Evolutionary conservation across 2,329 filamentous ascomycete species (phyloP), one percentile per base, ranked within the genome.

Genomic region (Alternaria gaisen): DNA sequence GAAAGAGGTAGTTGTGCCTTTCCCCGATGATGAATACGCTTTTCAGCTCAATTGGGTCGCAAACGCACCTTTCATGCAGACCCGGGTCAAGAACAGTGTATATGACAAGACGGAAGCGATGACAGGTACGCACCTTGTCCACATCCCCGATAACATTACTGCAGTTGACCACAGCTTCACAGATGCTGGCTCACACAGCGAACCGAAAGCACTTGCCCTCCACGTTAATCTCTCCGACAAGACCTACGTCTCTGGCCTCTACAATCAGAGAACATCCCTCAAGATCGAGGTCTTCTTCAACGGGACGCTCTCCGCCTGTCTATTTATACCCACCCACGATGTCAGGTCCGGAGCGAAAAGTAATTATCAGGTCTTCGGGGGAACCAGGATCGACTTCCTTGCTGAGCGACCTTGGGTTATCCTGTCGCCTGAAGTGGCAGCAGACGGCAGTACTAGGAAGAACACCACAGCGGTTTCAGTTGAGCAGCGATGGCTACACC

Each of bases 241-340:
- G 52, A 66, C 77, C 1, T 79, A 78, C 47, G 22, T 70, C 3
- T 65, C 58, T n/a, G 64, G 68, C 20, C 64, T 73, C 12, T 47
- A 56, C 36, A 61, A 53, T 11, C 65, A 56, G 24, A 66, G 65
- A n/a, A 72, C 73, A 20, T 76, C 81, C 34, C 59, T 84, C 52
- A 83, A 82, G 66, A 76, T 83, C 43, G 82, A 84, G n/a, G 77
- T 84, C 4, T 80, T 82, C 64, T 72, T 83, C 67, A 84, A 84
- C 56, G 83, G 83, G 38, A 68, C 77, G 30, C 72, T 84, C 8
- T 74, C 75, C 4, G 72, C 66, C n/a, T 78, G 74, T 36, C 60
- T 64, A 6, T 67, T 75, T 24, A 50, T 78, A 10, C 64, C 74
- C 9, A 50, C 53, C 22, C 64, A 71, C 28, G 72, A 75, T 50